phyloP scores from a whole-genome alignment of 2,329 filamentous ascomycete genomes.

The Paraphaeosphaeria minitans region DNA sequence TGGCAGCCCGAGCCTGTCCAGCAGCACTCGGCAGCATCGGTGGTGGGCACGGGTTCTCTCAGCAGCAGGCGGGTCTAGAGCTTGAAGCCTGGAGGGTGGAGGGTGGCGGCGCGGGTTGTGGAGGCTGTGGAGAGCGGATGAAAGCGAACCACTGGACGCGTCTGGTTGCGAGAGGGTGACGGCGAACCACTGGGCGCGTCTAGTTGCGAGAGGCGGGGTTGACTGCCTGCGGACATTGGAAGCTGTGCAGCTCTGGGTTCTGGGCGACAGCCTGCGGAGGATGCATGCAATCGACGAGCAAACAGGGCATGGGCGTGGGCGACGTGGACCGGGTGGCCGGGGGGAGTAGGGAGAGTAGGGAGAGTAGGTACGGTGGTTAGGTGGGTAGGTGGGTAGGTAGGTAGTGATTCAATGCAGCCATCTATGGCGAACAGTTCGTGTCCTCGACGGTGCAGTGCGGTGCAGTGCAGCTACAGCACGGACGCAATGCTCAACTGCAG shows the following conservation, averaged over 20 bases:
- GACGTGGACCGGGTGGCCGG: background rate
- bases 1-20: conserved; percentile 4
- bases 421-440: background rate
- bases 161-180: conserved; percentile 15
- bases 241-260: background rate
- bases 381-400: no score
- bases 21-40: conserved; percentile 16
- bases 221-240: conserved; percentile 32
- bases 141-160: background rate
- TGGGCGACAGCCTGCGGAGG: background rate
- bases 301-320: background rate
- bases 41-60: conserved; percentile 8
- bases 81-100: background rate
- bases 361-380: no score
- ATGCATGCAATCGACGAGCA: background rate
- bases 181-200: background rate
- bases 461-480: background rate
- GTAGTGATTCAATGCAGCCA: background rate
- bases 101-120: conserved; percentile 10
- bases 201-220: conserved; percentile 25
- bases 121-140: conserved; percentile 19
- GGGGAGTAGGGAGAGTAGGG: background rate
- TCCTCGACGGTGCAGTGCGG: background rate
- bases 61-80: conserved; percentile 9
- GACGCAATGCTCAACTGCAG: background rate